Percentiles rank a stretch among this genome's conserved stretches.
phyloP scores from a whole-genome alignment of 2,329 filamentous ascomycete genomes.

The Sporothrix humicola region DNA sequence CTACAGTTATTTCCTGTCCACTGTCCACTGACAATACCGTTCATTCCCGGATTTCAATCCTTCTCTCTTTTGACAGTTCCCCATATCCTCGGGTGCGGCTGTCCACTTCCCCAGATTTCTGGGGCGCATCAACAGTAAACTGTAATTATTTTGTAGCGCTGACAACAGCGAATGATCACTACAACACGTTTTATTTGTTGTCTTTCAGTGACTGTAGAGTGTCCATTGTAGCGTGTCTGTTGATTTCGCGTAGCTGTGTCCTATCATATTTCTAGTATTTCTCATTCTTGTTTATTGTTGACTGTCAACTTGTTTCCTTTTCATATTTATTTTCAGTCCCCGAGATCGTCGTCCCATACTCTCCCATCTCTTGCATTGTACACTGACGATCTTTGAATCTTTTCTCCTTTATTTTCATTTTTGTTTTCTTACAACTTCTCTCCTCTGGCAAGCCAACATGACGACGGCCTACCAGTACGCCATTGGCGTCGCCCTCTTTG shows the following conservation, averaged over 20 bases:
- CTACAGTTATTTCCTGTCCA: not conserved
- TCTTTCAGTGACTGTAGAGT: not conserved
- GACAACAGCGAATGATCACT: not conserved
- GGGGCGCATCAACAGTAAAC: not conserved
- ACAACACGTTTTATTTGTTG: not conserved
- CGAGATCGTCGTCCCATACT: not conserved
- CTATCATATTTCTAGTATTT: not conserved
- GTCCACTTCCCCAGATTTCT: conserved; percentile 26
- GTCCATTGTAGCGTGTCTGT: not conserved
- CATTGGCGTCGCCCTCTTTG: conserved; percentile 57
- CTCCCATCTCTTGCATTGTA: not conserved
- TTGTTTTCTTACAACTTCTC: not conserved
- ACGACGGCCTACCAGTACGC: conserved; percentile 22
- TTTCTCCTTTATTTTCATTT: not conserved
- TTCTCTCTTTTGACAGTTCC: not conserved
- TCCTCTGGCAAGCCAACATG: not conserved
- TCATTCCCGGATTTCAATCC: not conserved
- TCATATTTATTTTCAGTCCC: not conserved
- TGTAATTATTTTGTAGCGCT: not conserved
- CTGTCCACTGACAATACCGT: not conserved
- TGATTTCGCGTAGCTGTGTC: not conserved
- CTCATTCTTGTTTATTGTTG: not conserved
- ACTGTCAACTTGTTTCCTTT: conserved; percentile 1
- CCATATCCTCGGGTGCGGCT: conserved; percentile 7
- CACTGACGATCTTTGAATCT: not conserved